Conservation (phyloP, 2,329 filamentous ascomycete genomes). For the Xylaria sp. region DNA sequence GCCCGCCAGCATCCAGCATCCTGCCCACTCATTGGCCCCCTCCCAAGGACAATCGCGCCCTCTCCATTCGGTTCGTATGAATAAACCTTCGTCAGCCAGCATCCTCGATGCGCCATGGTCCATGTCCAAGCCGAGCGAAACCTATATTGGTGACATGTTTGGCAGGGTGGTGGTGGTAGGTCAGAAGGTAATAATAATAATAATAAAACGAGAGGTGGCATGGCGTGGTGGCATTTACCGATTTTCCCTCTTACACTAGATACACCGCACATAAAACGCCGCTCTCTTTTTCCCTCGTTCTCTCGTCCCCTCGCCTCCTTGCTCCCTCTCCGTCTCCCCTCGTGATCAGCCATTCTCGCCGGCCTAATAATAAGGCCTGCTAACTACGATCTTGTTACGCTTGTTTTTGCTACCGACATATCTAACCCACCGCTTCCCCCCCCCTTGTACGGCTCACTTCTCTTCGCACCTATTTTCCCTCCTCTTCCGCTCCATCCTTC, state of each 20-base stretch:
- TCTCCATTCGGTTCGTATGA: conserved; percentile 3
- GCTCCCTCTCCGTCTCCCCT: no score
- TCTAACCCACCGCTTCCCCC: conserved; percentile 42
- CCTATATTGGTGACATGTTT: conserved; percentile 25
- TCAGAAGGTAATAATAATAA: conserved; percentile 28
- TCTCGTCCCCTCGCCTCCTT: conserved; percentile 31
- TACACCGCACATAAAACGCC: conserved; percentile 17
- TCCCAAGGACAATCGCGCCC: neutral
- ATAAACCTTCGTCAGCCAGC: conserved; percentile 9
- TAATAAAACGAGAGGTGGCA: conserved; percentile 19
- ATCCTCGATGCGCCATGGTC: neutral
- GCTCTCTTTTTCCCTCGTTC: conserved; percentile 27
- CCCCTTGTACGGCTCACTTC: conserved; percentile 36
- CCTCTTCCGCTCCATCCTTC: conserved; percentile 20
- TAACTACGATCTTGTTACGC: conserved; percentile 28
- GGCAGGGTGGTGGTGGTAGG: conserved; percentile 16
- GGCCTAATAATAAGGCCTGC: conserved; percentile 35
- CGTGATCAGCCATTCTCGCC: conserved; percentile 33
- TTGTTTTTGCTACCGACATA: conserved; percentile 35
- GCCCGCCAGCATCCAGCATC: conserved; percentile 6
- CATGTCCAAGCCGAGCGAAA: conserved; percentile 14
- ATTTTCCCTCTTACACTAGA: conserved; percentile 31
- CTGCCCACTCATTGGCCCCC: conserved; percentile 1
- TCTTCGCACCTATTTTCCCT: conserved; percentile 34
- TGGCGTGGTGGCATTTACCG: conserved; percentile 33